phyloP scores from a whole-genome alignment of 2,329 filamentous ascomycete genomes.

The Pseudogymnoascus sp. region DNA sequence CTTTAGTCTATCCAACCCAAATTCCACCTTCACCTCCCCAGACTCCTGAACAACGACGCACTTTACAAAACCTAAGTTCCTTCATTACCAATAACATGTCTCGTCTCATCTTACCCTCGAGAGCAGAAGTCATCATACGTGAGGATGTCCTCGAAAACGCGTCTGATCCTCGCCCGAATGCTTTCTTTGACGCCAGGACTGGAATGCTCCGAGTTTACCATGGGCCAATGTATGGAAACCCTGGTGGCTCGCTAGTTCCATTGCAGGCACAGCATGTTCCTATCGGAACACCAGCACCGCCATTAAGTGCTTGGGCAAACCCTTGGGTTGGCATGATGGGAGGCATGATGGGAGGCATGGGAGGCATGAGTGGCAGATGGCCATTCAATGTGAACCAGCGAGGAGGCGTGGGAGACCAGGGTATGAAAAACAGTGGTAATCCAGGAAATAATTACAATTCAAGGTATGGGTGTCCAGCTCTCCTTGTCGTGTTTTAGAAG shows the following conservation, averaged over 20 bases:
- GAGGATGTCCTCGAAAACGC: conserved; percentile 46
- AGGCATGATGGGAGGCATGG: neutral
- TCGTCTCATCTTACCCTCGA: conserved; percentile 39
- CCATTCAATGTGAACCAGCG: neutral
- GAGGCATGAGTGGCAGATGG: neutral
- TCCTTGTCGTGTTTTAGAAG: neutral
- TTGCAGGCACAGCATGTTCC: conserved; percentile 26
- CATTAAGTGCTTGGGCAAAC: neutral
- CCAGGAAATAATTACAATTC: neutral
- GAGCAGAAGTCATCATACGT: conserved; percentile 42
- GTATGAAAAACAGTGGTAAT: neutral
- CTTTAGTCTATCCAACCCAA: neutral
- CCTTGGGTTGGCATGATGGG: conserved; percentile 2
- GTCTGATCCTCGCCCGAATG: conserved; percentile 48
- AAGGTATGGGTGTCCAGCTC: neutral
- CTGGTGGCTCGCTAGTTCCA: conserved; percentile 40
- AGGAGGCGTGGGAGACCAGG: neutral
- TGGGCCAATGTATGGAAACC: conserved; percentile 46
- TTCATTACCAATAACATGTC: conserved; percentile 21
- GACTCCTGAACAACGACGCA: conserved; percentile 1
- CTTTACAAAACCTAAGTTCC: conserved; percentile 4
- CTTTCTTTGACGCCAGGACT: conserved; percentile 46
- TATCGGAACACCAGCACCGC: conserved; percentile 1
- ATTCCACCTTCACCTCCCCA: neutral
- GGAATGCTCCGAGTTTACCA: conserved; percentile 49